Evolutionary conservation across 2,329 filamentous ascomycete species (phyloP), one percentile per base, ranked within the genome.

Genomic region (Phaeoacremonium minimum): DNA sequence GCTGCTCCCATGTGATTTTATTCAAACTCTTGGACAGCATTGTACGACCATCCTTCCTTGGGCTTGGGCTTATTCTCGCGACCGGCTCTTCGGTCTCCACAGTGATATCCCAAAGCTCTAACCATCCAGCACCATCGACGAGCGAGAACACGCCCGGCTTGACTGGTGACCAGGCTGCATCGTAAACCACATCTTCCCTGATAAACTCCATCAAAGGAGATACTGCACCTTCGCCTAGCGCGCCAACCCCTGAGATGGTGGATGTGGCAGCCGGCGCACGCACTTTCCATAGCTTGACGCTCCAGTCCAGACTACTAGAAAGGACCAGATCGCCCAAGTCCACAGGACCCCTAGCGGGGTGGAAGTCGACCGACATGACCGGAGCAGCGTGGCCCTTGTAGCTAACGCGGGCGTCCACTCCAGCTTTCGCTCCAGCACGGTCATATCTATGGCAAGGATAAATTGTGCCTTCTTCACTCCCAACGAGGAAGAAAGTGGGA

Each of bases 401-500:
- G 48, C 82, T 83, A 41, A 96, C 82, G 43, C 90, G 82, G 38
- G 84, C 79, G 57, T 98, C 94, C 17, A 96, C 88, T 32, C 93
- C 93, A 5, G 93, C 91, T 67, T 97, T 97, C 46, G 93, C 93
- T 40, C 93, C 93, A 6, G 94, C 93, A 45, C 94, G 87, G 62
- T 98, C 93, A 64, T 98, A 98, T 43, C 93, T 78, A 60, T 98
- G 93, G 57, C 94, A 96, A 1, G 93, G 90, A 62, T 93, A 95
- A 46, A 98, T 96, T 32, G 84, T 84, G 34, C 94, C 94, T 68
- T 98, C 93, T 66, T 98, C 93, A 18, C 90, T 95, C 28, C 94
- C 93, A 20, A 95, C 86, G 4, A 98, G 80, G 71, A 98, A 98
- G 62, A 95, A 97, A 0, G 93, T 98, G 4, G 93, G 93, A 53